Conservation (phyloP, 768 basidiomycete species). For the Leccinum olivaceopallidum region DNA sequence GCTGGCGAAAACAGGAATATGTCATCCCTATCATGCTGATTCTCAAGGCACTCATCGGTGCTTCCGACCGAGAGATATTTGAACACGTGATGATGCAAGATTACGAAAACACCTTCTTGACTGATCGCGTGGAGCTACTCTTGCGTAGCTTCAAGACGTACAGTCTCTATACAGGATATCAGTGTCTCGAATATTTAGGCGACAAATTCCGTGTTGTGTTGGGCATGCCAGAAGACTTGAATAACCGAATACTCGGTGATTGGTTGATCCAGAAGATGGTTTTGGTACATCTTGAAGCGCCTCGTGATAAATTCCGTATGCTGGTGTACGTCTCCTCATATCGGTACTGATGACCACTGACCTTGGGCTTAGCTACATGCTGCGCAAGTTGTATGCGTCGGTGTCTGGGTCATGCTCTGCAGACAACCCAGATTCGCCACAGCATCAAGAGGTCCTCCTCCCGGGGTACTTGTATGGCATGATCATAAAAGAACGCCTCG, state of each 20-base stretch:
- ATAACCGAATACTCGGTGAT: slow-evolving; percentile 74
- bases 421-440: slow-evolving; percentile 98
- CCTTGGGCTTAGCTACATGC: slow-evolving; percentile 77
- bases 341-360: slow-evolving; percentile 8
- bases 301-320: slow-evolving; percentile 94
- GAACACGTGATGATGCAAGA: slow-evolving; percentile 97
- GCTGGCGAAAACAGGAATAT: slow-evolving; percentile 97
- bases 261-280: slow-evolving; percentile 85
- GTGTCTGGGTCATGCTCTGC: slow-evolving; percentile 88
- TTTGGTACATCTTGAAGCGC: slow-evolving; percentile 83
- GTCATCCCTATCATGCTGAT: slow-evolving; percentile 97
- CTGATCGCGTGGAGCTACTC: slow-evolving; percentile 93
- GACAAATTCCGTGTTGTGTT: slow-evolving; percentile 95
- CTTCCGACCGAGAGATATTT: slow-evolving; percentile 95
- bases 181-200: slow-evolving; percentile 93
- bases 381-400: slow-evolving; percentile 89
- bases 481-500: slow-evolving; percentile 97
- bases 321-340: slow-evolving; percentile 58
- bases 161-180: slow-evolving; percentile 80
- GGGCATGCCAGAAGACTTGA: slow-evolving; percentile 91
- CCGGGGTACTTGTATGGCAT: slow-evolving; percentile 92
- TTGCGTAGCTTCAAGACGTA: slow-evolving; percentile 95
- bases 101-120: slow-evolving; percentile 95
- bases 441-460: slow-evolving; percentile 95
- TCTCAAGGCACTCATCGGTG: slow-evolving; percentile 87